Conservation (phyloP, 257 asterid species). For the Mentha longifolia region DNA sequence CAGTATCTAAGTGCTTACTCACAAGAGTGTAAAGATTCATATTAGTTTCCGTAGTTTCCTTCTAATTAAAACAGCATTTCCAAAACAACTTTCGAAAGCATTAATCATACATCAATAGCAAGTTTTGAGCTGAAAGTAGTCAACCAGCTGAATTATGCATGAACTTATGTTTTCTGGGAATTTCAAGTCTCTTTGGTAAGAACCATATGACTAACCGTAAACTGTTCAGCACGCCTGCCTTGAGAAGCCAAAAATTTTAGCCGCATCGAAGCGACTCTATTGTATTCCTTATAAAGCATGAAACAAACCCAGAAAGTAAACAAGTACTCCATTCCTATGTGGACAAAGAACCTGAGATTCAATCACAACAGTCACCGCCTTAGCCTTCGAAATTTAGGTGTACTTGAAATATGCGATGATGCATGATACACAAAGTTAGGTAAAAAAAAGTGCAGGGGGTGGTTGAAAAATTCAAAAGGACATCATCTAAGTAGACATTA, state of each 20-base stretch:
- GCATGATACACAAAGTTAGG: neutral
- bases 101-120: neutral
- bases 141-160: neutral
- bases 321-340: conserved; percentile 82
- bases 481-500: too few species aligned
- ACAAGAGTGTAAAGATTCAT: neutral
- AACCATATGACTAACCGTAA: conserved; percentile 66
- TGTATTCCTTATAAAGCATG: conserved; percentile 92
- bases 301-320: conserved; percentile 89
- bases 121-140: neutral
- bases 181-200: neutral
- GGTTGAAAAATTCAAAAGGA: neutral
- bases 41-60: neutral
- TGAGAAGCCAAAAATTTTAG: conserved; percentile 82
- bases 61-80: neutral
- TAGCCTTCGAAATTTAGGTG: conserved; percentile 20
- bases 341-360: conserved; percentile 88
- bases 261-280: conserved; percentile 82
- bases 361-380: conserved; percentile 35
- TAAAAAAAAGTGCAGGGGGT: neutral
- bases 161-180: neutral
- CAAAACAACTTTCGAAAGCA: neutral
- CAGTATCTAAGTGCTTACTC: neutral
- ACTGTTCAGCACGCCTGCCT: conserved; percentile 88
- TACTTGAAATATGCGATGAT: conserved; percentile 1